Base-by-base conservation (phyloP, 1,139 yeast genomes). In the Nakaseomyces bracarensis region DNA sequence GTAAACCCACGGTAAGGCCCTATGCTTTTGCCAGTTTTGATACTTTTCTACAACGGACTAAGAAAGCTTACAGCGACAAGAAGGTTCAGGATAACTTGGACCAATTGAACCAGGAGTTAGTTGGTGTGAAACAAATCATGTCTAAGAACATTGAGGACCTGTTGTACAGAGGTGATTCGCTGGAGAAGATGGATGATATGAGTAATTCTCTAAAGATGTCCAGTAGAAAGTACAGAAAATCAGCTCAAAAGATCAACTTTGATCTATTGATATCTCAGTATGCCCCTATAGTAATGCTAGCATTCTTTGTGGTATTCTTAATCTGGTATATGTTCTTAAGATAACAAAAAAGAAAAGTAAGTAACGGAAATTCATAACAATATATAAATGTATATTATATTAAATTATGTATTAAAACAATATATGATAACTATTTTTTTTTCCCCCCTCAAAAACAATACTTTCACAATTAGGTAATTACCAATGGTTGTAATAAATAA, bases 111-210 rank as follows among this genome's bases (percentile, higher is more conserved):
- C 75, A 77, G 41, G 98, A 93, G 55, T 70, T 91, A 52, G 87
- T 84, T 41, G 98, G 93, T 55, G 98, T 93, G 39, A 87, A 91
- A 53, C 79, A 84, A 53, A 94, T 91, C 46, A 85, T 91, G 95
- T 86, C 95, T 45, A 89, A 89, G 56, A 91, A 91, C 63, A 91
- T 91, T 45, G 97, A 91, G 61, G 98, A 91, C 62, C 69, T 91
- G 54, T 71, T 91, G 38, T 89, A 91, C 64, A 74, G 99, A 57
- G 99, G 99, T 10, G 97, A 91, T 58, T 82, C 91, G 11, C 73
- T 91, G 53, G 97, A 91, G 63, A 80, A 77, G 50, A 85, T 91
- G 94, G 79, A 87, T 49, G 96, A 91, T 60, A 71, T 91, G 59
- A 84, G 95, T 26, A 77, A 82, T 16, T 75, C 81, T 40, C 72